These are phyloP conservation scores for Trichoderma atroviride DNA, from an alignment of 2,329 filamentous ascomycete genomes.

Conservation along the genomic window DNA sequence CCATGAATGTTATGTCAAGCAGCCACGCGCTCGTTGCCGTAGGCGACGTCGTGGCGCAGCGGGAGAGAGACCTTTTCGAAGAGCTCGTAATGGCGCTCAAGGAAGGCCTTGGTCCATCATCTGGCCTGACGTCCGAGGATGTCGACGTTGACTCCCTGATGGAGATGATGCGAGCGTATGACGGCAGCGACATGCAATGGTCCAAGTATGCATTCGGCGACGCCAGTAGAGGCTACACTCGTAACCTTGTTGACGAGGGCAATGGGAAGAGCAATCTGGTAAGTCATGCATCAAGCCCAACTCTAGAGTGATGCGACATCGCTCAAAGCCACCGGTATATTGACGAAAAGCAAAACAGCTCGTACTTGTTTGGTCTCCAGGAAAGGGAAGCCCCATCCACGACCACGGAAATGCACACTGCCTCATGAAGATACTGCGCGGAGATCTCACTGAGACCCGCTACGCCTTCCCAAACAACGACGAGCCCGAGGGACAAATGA, in stretches of 20 bases:
- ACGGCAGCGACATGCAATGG: constrained; percentile 72
- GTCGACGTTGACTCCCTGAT: constrained; percentile 74
- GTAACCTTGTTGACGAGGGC: constrained; percentile 87
- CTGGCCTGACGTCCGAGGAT: constrained; percentile 79
- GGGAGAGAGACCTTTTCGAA: constrained; percentile 58
- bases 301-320: background rate
- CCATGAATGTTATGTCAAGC: constrained; percentile 40
- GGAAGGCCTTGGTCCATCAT: constrained; percentile 73
- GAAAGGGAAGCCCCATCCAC: constrained; percentile 81
- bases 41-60: constrained; percentile 32
- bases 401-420: constrained; percentile 90
- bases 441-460: constrained; percentile 77
- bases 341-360: constrained; percentile 55
- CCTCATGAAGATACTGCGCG: constrained; percentile 85
- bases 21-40: constrained; percentile 29
- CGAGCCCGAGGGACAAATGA: constrained; percentile 57
- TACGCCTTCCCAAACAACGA: constrained; percentile 68
- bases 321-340: background rate
- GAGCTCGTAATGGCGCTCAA: constrained; percentile 74
- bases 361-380: constrained; percentile 86
- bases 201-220: constrained; percentile 74
- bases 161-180: constrained; percentile 73
- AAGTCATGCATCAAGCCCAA: constrained; percentile 35
- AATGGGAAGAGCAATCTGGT: constrained; percentile 79
- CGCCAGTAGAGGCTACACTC: constrained; percentile 70